Base-by-base conservation (phyloP, 345 rosid genomes). In the Stellera chamaejasme region DNA sequence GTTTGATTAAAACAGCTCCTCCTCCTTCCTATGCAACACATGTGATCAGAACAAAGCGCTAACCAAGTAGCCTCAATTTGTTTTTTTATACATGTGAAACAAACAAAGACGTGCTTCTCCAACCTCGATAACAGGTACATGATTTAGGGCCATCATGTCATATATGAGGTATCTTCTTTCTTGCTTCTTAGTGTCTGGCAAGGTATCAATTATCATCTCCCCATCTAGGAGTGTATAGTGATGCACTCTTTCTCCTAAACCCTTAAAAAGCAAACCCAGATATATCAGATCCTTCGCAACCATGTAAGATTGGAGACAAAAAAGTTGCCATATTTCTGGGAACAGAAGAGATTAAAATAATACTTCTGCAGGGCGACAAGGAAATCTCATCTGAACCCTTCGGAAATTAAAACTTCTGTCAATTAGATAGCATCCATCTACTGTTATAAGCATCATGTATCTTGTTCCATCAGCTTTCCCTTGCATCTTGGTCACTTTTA, bases 391-490 rank as follows among this genome's bases (percentile, higher is more conserved):
- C 70, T 89, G 99, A 36, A 93, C 96, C 80, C 97, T 83, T 55
- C 92, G 79, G 56, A 89, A 81, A 60, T 82, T 87, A 70, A 93
- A 93, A 69, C 80, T 77, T 64, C 99, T 76, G 76, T 93, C 99
- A 45, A 93, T 71, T 63, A 93, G 59, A 61, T 87, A 93, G 52
- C 99, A 93, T 13, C 97, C 99, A 76, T 89, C 97, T 43, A 75
- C 52, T 54, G 82, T 89, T 66, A 93, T 84, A 50, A 93, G 77
- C 99, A 93, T 84, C 99, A 93, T 84, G 63, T 93, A 93, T 66
- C 99, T 80, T 10, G 97, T 93, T 66, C 99, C 99, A 72, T 89
- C 99, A 60, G 99, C 99, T 70, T 93, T 93, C 99, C 99, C n/a
- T n/a, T n/a, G n/a, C n/a, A n/a, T n/a, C n/a, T n/a, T n/a, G n/a